These are phyloP conservation scores for Gypsophila paniculata DNA, from an alignment of 179 eudicot genomes.

Conservation along the genomic window DNA sequence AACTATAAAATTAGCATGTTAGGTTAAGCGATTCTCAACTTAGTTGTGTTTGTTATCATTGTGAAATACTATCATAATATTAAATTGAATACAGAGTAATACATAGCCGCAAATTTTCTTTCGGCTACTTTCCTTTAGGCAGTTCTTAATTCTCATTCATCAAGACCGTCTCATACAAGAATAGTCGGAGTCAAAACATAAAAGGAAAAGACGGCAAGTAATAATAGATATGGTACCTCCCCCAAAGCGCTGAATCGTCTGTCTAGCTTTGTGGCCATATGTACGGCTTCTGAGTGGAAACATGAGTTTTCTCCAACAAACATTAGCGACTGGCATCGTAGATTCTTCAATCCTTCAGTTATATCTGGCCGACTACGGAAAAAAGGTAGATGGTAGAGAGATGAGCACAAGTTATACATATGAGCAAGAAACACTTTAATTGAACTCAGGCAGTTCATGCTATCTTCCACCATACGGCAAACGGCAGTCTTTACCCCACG, in stretches of 20 bases:
- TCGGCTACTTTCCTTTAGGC: no score
- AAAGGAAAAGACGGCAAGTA: background rate
- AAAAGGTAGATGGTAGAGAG: background rate
- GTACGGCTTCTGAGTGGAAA: slow-evolving; percentile 65
- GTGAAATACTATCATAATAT: no score
- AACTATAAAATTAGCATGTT: background rate
- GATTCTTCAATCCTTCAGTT: slow-evolving; percentile 48
- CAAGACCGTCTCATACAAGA: no score
- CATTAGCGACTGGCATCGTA: slow-evolving; percentile 59
- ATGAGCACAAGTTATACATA: background rate
- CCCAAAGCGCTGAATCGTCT: slow-evolving; percentile 61
- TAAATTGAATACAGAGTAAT: no score
- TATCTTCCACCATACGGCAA: no score
- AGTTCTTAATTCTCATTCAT: no score
- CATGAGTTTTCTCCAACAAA: slow-evolving; percentile 66
- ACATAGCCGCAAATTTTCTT: no score
- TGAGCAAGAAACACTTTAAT: background rate
- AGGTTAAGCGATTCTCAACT: no score
- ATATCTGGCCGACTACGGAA: slow-evolving; percentile 58
- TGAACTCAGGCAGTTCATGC: background rate
- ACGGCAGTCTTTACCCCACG: no score
- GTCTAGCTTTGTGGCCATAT: slow-evolving; percentile 65
- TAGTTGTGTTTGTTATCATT: no score
- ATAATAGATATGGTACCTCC: slow-evolving; percentile 44
- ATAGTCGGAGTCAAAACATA: no score